Conservation (phyloP, 1,284 basidiomycete genomes). For the Ceratobasidium theobromae region DNA sequence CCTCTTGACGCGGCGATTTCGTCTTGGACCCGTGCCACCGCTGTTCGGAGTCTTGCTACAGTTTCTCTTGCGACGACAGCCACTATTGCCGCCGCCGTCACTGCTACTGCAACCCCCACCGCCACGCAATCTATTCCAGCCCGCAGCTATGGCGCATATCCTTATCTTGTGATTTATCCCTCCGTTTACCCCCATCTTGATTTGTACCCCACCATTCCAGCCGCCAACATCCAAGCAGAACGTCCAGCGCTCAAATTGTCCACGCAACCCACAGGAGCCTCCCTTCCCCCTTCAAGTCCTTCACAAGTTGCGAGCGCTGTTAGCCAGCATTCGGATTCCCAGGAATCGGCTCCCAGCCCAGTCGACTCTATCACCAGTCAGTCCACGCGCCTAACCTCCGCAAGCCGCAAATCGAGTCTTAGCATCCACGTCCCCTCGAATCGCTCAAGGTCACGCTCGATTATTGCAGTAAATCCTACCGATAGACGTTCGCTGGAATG, state of each 20-base stretch:
- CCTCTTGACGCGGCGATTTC: too few relatives aligned
- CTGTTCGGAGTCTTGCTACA: too few relatives aligned
- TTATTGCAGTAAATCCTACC: constrained; percentile 20
- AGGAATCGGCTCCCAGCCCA: background rate
- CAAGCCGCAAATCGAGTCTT: constrained; percentile 9
- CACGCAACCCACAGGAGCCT: too few relatives aligned
- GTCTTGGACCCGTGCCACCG: too few relatives aligned
- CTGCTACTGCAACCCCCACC: background rate
- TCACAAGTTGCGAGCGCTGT: too few relatives aligned
- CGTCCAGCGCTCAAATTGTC: background rate
- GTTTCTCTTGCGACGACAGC: too few relatives aligned
- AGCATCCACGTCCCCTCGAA: constrained; percentile 4
- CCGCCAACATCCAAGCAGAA: background rate
- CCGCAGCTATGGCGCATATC: constrained; percentile 43
- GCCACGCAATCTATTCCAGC: background rate
- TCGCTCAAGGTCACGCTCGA: background rate
- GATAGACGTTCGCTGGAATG: constrained; percentile 6
- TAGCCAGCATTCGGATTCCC: background rate
- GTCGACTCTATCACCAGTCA: background rate
- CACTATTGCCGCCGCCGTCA: background rate
- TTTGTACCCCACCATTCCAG: constrained; percentile 33
- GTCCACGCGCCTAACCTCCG: background rate
- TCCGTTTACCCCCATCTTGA: constrained; percentile 46
- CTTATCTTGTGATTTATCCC: constrained; percentile 45
- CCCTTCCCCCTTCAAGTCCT: too few relatives aligned